Conservation (phyloP, 2,329 filamentous ascomycete genomes). For the Alternaria metachromatica region DNA sequence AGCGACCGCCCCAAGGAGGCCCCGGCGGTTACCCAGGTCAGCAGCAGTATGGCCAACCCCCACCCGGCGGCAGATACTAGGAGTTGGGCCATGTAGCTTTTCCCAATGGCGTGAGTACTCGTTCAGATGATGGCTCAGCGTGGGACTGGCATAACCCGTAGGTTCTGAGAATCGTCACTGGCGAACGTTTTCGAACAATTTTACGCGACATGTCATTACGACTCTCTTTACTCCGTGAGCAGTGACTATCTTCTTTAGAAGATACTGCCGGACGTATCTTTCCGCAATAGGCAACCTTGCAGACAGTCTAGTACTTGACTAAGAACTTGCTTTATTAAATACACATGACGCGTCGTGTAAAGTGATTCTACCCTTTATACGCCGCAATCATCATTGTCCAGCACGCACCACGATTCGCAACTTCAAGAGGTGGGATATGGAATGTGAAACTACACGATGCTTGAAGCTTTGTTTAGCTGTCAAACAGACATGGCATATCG, state of each 20-base stretch:
- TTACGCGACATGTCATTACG: not conserved
- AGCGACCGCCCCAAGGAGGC: slow-evolving; percentile 27
- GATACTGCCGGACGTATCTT: not conserved
- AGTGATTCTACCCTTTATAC: not conserved
- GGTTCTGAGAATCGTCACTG: not conserved
- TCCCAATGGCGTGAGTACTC: not conserved
- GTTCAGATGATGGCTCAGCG: not conserved
- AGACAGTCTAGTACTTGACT: not conserved
- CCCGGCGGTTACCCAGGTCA: slow-evolving; percentile 32
- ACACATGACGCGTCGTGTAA: not conserved
- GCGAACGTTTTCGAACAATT: not conserved
- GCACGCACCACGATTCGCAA: not conserved
- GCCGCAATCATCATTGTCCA: not conserved
- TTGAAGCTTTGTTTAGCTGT: not conserved
- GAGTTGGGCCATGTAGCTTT: not conserved
- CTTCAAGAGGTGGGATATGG: not conserved
- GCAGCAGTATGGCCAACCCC: slow-evolving; percentile 29
- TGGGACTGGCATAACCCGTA: not conserved
- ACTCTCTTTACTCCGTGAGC: not conserved
- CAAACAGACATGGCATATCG: not conserved
- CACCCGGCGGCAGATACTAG: slow-evolving; percentile 30
- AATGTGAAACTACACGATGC: not conserved
- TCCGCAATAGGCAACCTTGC: not conserved
- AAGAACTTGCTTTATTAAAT: not conserved
- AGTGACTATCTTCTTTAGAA: not conserved